Base-by-base conservation (phyloP, 345 rosid genomes). In the Rhizophora apiculata region DNA sequence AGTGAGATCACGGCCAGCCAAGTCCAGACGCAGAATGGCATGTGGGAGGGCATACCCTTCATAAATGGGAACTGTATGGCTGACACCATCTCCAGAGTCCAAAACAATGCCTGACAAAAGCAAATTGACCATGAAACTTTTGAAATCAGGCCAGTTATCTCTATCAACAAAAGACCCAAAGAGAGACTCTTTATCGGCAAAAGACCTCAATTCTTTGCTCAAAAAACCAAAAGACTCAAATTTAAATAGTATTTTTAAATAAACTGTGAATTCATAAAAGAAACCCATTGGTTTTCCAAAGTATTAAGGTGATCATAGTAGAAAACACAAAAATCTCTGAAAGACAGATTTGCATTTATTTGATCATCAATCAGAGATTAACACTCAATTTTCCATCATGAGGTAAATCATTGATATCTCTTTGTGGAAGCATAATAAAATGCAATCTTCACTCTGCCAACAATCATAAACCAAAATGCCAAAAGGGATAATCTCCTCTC, bases 1-100 rank as follows among this genome's bases (percentile, higher is more conserved):
- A 0, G 96, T 87, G 59, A 89, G 90, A 70, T 87, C 96, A 80
- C 88, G 96, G 8, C 96, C 92, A 68, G 92, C 92, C 58, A 89
- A 75, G 78, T 89, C 88, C 2, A 89, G 86, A 75, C 92, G 90
- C 74, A 87, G 79, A 68, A 89, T 87, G 73, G 96, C 92, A 73
- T 87, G 90, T 62, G 92, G 88, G 21, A 82, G 85, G 68, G 85
- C 88, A 64, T 82, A 82, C 46, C 88, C 85, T 71, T 84, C 85
- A 21, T 82, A 82, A 72, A 84, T 84, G 53, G 88, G 88, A 65
- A 84, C 88, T 24, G 85, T 84, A 71, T 82, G 88, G 67, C 88
- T 84, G 71, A 84, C 85, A 71, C 88, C 88, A 71, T 82, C 88
- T 68, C 85, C 85, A 2, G 88, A 84, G 68, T 84, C 88, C 78